Evolutionary conservation across 768 basidiomycete genomes (phyloP), one percentile per base, ranked within the genome.

Genomic region (button mushroom (Agaricus bisporus)): DNA sequence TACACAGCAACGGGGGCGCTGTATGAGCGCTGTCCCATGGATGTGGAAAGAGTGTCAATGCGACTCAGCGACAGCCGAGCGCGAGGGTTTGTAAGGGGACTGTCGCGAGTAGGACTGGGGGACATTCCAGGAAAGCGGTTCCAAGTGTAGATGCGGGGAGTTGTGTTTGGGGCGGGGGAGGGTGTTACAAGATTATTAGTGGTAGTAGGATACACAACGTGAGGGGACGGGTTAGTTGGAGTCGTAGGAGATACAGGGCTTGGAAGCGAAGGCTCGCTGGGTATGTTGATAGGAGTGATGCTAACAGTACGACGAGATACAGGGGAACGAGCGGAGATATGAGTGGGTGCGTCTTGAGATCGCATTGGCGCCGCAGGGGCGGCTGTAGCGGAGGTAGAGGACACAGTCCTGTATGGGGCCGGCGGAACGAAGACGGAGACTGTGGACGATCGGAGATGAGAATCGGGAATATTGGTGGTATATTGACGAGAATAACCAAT

Each of bases 11-110:
- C 64, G 54, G 74, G 69, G 25, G 72, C 64, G 4, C 12, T 48
- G 39, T 54, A 48, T 38, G 47, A 45, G 22, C 25, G 53, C 14
- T 52, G 51, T 26, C 43, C 15, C 36, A 53, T 37, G 29, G 51
- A 20, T 44, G 48, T 41, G 29, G 53, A 42, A 41, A 42, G 35
- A 18, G 69, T 55, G 22, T 71, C 70, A 57, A 85, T 73, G 56
- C 78, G 80, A n/a, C 78, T 67, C 38, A 78, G 76, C 18, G 83
- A 82, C 66, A 79, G 73, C 60, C 83, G 79, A 8, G 82, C 82
- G 48, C 64, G 70, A 41, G 77, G 75, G 61, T 84, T 85, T 48
- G 79, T 76, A 49, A 86, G 73, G 6, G 80, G 83, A n/a, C 73
- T 70, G 20, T 57, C 69, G 56, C 61, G 66, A 52, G 65, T 66